Base-by-base conservation (phyloP, 1,284 basidiomycete species). In the Neonothopanus nambi region DNA sequence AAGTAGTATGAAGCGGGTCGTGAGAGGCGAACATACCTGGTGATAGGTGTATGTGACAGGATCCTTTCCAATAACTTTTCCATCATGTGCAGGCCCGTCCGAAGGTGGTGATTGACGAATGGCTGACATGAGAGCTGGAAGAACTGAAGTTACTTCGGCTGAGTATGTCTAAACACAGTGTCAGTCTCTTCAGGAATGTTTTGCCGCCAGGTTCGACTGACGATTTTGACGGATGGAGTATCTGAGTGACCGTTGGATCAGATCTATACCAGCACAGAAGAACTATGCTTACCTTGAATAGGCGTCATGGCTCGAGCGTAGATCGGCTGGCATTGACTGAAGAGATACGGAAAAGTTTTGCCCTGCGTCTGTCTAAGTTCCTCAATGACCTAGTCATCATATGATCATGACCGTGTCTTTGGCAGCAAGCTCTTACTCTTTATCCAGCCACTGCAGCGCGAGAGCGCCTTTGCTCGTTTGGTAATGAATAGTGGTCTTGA, bases 241-340 rank as follows among this genome's bases (percentile, higher is more conserved):
- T 88, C 86, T 51, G 58, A 50, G 15, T 24, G 46, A 28, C 42
- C n/a, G n/a, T n/a, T 53, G 30, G 30, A 51, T 49, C 3, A 37
- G 36, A 18, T 3, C 5, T n/a, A 36, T n/a, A 52, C 20, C 18
- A 45, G 43, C 5, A 45, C n/a, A 37, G 40, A 15, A 28, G 24
- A n/a, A 24, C 33, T 23, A n/a, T 17, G 61, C 66, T 43, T 43
- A 79, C 90, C 90, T 80, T 95, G 92, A 45, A 91, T 70, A 0
- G 94, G 94, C 0, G 88, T 80, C 48, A 97, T 70, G 1, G 88
- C 80, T 45, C 93, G 82, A 8, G 89, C 89, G 65, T 95, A 93
- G 62, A 94, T 95, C 17, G 95, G 93, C 68, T 98, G 95, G 66
- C 90, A 93, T 70, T 98, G 95, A 55, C 91, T 95, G 77, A 97